Conservation (phyloP, 2,329 filamentous ascomycete species). For the Zymoseptoria passerinii region DNA sequence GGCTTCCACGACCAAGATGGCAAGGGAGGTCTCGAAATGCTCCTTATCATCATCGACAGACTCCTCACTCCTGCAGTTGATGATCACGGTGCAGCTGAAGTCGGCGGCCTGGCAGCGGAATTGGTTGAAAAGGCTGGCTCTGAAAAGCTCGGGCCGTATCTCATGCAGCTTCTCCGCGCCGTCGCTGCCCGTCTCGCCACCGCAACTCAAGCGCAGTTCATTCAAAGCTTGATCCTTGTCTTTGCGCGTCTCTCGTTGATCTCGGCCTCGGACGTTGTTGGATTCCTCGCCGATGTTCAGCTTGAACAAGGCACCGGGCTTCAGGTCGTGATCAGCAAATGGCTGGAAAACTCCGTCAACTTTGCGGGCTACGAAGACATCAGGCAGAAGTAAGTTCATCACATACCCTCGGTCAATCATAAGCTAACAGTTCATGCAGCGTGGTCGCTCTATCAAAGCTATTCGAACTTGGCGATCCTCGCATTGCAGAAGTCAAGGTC, state of each 20-base stretch:
- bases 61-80: conserved; percentile 76
- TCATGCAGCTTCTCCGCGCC: conserved; percentile 79
- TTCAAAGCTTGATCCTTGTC: conserved; percentile 90
- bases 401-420: not conserved
- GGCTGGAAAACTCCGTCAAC: conserved; percentile 92
- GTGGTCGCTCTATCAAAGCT: conserved; percentile 89
- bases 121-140: conserved; percentile 92
- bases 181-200: conserved; percentile 78
- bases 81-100: conserved; percentile 90
- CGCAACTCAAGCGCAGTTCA: conserved; percentile 78
- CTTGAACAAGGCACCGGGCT: conserved; percentile 75
- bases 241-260: conserved; percentile 84
- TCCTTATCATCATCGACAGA: conserved; percentile 84
- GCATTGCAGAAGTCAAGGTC: conserved; percentile 70
- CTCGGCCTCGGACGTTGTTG: conserved; percentile 79
- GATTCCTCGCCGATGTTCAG: conserved; percentile 79
- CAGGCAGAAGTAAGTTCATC: conserved; percentile 72
- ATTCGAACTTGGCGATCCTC: conserved; percentile 75
- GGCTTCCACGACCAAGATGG: conserved; percentile 72
- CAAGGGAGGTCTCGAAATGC: conserved; percentile 78
- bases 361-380: conserved; percentile 99
- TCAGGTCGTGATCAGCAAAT: conserved; percentile 82
- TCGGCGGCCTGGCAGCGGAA: conserved; percentile 87
- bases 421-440: conserved; percentile 37
- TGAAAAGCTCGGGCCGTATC: conserved; percentile 80